These are phyloP conservation scores for Citrullus colocynthis DNA, from an alignment of 306 rosid species.

Conservation along the genomic window DNA sequence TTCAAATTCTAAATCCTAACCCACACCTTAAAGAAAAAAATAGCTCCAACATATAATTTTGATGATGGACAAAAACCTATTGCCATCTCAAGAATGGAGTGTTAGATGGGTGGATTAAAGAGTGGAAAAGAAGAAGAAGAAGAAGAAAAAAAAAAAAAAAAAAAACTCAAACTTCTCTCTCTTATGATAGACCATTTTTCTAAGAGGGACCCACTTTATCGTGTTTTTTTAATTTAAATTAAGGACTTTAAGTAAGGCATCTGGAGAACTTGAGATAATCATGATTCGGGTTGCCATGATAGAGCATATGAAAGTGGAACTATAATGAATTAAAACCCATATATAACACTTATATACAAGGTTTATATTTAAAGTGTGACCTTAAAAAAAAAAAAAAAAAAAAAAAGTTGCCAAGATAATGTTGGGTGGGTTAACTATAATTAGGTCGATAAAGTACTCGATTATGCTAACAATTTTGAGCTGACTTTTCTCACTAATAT, in stretches of 20 bases:
- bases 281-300: background rate
- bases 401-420: too few relatives aligned
- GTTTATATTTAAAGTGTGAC: background rate
- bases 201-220: background rate
- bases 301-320: background rate
- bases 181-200: background rate
- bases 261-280: background rate
- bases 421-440: too few relatives aligned
- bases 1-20: too few relatives aligned
- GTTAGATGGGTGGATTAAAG: too few relatives aligned
- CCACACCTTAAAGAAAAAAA: too few relatives aligned
- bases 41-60: too few relatives aligned
- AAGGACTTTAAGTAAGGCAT: background rate
- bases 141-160: too few relatives aligned
- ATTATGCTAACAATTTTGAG: background rate
- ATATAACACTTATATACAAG: background rate
- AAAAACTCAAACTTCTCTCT: too few relatives aligned
- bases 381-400: too few relatives aligned
- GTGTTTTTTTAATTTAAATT: background rate
- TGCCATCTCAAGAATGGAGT: too few relatives aligned
- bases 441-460: background rate
- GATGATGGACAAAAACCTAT: too few relatives aligned
- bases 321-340: background rate
- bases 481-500: background rate
- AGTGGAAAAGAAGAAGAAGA: too few relatives aligned